Evolutionary conservation across 2,329 filamentous ascomycete genomes (phyloP).

Genomic region (Fusarium verticillioides): DNA sequence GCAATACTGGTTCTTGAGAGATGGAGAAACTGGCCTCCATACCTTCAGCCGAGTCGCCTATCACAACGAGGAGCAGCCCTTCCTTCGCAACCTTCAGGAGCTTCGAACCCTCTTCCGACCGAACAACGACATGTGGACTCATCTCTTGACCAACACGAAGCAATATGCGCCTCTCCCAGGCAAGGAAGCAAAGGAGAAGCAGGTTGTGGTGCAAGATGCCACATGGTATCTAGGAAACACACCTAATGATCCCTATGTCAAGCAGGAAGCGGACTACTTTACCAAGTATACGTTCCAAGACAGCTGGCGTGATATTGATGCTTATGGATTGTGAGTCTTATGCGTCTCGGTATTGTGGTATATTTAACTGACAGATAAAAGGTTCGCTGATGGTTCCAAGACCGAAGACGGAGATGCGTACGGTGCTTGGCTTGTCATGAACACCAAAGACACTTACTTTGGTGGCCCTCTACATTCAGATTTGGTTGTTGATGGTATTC

Average conservation of each 20-base stretch:
- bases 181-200: constrained; percentile 47
- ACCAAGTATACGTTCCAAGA: constrained; percentile 74
- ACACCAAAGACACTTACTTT: constrained; percentile 71
- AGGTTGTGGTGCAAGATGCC: constrained; percentile 69
- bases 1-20: constrained; percentile 73
- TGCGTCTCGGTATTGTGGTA: accelerated
- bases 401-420: constrained; percentile 63
- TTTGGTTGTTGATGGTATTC: constrained; percentile 71
- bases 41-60: constrained; percentile 70
- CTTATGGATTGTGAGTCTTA: constrained; percentile 60
- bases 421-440: constrained; percentile 73
- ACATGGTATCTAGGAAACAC: constrained; percentile 70
- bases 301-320: constrained; percentile 66
- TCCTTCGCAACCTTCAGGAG: constrained; percentile 68
- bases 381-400: constrained; percentile 51
- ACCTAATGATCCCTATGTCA: constrained; percentile 64
- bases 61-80: constrained; percentile 65
- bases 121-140: constrained; percentile 69
- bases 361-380: constrained; percentile 14
- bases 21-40: constrained; percentile 71
- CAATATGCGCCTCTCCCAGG: constrained; percentile 63
- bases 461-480: constrained; percentile 72
- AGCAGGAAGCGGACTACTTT: constrained; percentile 69
- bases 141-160: constrained; percentile 67
- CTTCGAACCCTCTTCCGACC: constrained; percentile 71